Evolutionary conservation across 768 basidiomycete species (phyloP).

Genomic region (Galerina sulciceps): DNA sequence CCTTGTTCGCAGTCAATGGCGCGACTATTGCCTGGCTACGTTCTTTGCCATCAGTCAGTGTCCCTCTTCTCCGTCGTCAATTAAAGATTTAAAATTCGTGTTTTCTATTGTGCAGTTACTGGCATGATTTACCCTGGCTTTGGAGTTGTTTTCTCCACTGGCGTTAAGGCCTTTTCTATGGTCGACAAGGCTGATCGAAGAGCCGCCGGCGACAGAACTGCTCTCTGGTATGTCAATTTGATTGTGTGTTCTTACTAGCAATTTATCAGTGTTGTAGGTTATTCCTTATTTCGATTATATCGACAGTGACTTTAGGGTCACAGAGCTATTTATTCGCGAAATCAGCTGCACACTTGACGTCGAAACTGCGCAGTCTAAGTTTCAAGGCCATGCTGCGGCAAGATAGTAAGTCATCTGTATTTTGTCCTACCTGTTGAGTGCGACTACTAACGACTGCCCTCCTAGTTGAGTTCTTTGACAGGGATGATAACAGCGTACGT

Average conservation of each 20-base stretch:
- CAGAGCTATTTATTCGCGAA: constrained; percentile 76
- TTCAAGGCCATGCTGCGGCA: constrained; percentile 87
- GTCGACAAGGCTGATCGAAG: constrained; percentile 45
- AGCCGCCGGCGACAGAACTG: constrained; percentile 67
- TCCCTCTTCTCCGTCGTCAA: not conserved
- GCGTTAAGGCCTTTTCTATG: constrained; percentile 59
- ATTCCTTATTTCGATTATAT: constrained; percentile 78
- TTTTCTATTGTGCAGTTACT: constrained; percentile 37
- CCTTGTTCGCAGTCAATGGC: constrained; percentile 64
- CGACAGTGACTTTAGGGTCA: constrained; percentile 58
- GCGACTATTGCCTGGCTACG: constrained; percentile 59
- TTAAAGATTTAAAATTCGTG: not conserved
- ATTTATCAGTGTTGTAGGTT: constrained; percentile 45
- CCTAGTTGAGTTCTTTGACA: constrained; percentile 85
- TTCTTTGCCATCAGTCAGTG: constrained; percentile 54
- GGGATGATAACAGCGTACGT: constrained; percentile 79
- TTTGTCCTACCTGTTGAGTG: not conserved
- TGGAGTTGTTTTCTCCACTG: constrained; percentile 70
- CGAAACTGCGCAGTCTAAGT: constrained; percentile 67
- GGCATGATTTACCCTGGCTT: constrained; percentile 77
- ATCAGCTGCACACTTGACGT: constrained; percentile 71
- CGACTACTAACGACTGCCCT: constrained; percentile 7
- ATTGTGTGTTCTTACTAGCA: constrained; percentile 10
- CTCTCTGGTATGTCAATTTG: constrained; percentile 52
- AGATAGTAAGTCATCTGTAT: constrained; percentile 61